phyloP scores from a whole-genome alignment of 164 flowering plant genomes.

The Liriodendron chinense region DNA sequence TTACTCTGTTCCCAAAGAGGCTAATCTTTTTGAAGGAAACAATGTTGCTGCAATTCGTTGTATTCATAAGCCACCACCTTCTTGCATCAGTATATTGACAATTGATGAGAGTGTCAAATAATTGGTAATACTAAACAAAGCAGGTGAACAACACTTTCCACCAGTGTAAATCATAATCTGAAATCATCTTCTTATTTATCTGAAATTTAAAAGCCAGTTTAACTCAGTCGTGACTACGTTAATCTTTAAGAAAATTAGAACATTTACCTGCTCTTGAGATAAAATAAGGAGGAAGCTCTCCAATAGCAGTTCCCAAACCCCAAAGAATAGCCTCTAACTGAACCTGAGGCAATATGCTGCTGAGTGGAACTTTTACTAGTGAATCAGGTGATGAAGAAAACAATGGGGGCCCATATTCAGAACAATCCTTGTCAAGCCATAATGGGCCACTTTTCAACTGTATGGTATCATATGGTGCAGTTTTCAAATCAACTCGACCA shows the following conservation, averaged over 20 bases:
- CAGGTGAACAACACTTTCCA: not conserved
- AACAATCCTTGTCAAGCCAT: constrained; percentile 85
- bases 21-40: not conserved
- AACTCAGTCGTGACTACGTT: not conserved
- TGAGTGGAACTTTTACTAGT: constrained; percentile 54
- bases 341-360: constrained; percentile 82
- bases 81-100: not conserved
- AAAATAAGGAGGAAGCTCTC: constrained; percentile 98
- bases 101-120: not conserved
- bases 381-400: constrained; percentile 44
- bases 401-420: constrained; percentile 78
- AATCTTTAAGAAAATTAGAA: not conserved
- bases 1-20: not conserved
- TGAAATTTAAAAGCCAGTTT: not conserved
- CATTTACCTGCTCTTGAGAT: constrained; percentile 88
- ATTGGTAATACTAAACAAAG: not conserved
- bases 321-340: constrained; percentile 88
- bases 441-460: constrained; percentile 77
- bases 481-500: constrained; percentile 85
- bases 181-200: not conserved
- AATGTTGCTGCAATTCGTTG: not conserved
- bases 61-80: not conserved
- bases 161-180: not conserved
- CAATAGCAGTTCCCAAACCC: constrained; percentile 97
- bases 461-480: constrained; percentile 88